Evolutionary conservation across 2,329 filamentous ascomycete species (phyloP), one percentile per base, ranked within the genome.

Genomic region (Talaromyces atroroseus): DNA sequence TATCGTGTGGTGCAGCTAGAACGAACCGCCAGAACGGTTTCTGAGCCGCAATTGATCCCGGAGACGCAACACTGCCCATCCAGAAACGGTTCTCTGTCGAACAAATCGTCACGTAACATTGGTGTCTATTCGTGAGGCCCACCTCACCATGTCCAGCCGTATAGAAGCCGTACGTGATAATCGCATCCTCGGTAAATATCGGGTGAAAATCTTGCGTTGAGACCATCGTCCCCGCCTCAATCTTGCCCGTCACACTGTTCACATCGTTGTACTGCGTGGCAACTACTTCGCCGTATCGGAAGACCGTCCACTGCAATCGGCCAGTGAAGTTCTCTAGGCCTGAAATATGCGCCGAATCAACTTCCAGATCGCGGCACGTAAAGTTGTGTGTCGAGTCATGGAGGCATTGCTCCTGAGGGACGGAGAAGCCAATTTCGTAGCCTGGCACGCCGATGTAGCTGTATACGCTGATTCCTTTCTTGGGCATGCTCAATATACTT

Each of bases 141-240:
- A 70, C 73, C 3, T 70, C 64, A 1, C 78, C 78, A 1, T 69
- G 65, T 7, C 77, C 78, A 4, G 78, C 74, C 54, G 78, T 76
- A 61, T 80, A 81, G 58, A 80, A 76, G 10, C 78, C 77, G 58
- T 78, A 81, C 0, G 66, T 65, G 18, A 79, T 68, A 4, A 78
- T 71, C 23, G 36, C 36, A 40, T 40, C 36, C 36, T 40, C 36
- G 14, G 36, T 40, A 14, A 40, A 3, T 11, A 40, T 40, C 14
- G 36, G 36, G 2, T 40, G 36, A 16, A 40, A 40, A 18, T 40
- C 36, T 18, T n/a, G 36, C 16, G 36, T 40, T 14, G 36, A n/a
- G 36, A 40, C 36, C 36, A 40, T 40, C 14, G 36, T 40, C 5
- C 36, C 36, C 5, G 36, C 11, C 16, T 40, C 36, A 40, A 40